phyloP scores from a whole-genome alignment of 768 basidiomycete genomes.

The Psilocybe subaeruginosa region DNA sequence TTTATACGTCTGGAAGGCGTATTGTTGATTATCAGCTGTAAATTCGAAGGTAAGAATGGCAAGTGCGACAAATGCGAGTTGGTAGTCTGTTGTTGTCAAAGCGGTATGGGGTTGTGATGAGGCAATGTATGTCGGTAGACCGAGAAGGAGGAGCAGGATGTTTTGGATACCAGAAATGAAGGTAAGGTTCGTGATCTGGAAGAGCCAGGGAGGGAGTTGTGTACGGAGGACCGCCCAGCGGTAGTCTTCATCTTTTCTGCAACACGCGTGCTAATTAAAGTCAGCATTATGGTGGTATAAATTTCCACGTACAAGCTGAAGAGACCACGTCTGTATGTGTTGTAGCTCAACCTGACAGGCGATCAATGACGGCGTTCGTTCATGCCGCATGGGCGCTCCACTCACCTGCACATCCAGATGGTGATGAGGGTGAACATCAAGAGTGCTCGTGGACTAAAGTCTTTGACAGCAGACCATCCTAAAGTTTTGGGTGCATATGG shows the following conservation, averaged over 20 bases:
- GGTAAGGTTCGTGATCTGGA: slow-evolving; percentile 50
- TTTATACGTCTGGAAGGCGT: slow-evolving; percentile 82
- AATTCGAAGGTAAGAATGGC: slow-evolving; percentile 70
- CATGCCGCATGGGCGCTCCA: slow-evolving; percentile 1
- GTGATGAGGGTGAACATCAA: slow-evolving; percentile 76
- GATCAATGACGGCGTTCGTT: slow-evolving; percentile 8
- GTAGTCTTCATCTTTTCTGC: slow-evolving; percentile 86
- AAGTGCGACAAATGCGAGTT: slow-evolving; percentile 62
- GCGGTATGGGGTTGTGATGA: slow-evolving; percentile 54
- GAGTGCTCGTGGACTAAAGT: slow-evolving; percentile 71
- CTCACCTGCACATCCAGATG: slow-evolving; percentile 65
- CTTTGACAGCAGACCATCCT: slow-evolving; percentile 38
- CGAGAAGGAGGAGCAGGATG: slow-evolving; percentile 73
- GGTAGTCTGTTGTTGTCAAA: slow-evolving; percentile 62
- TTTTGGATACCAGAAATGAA: slow-evolving; percentile 86
- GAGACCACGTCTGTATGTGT: slow-evolving; percentile 83
- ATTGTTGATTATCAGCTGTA: slow-evolving; percentile 91
- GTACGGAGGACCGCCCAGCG: slow-evolving; percentile 82
- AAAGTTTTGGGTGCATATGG: slow-evolving; percentile 62
- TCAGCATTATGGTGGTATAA: neutral
- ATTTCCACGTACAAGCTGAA: slow-evolving; percentile 60
- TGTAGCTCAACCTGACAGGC: slow-evolving; percentile 50
- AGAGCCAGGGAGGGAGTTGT: slow-evolving; percentile 46
- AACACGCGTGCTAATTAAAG: neutral
- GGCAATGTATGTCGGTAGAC: slow-evolving; percentile 61